Conservation (phyloP, 2,329 filamentous ascomycete species). For the Xylariales sp. region DNA sequence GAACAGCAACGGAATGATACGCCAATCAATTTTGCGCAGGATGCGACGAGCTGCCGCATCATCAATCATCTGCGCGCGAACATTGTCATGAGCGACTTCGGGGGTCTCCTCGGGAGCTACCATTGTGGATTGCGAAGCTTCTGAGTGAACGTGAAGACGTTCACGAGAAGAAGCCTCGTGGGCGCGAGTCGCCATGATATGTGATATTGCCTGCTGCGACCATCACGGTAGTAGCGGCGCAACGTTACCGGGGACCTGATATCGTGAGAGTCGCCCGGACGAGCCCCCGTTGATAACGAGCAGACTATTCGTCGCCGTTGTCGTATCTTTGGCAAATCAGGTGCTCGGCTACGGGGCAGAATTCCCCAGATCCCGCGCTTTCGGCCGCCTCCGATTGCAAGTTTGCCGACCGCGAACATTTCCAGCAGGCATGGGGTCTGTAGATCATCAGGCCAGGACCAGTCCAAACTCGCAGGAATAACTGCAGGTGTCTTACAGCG, state of each 20-base stretch:
- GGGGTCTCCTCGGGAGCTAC: background rate
- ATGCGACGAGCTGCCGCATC: constrained; percentile 13
- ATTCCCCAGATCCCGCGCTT: background rate
- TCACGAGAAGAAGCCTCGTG: background rate
- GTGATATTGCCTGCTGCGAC: background rate
- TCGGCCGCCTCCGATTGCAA: constrained; percentile 1
- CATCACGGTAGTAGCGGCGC: background rate
- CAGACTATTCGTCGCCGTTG: background rate
- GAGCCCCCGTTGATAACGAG: background rate
- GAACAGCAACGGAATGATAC: constrained; percentile 19
- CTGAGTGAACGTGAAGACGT: background rate
- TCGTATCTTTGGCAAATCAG: constrained; percentile 7
- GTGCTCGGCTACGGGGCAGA: background rate
- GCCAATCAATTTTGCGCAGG: constrained; percentile 19
- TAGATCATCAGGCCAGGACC: too few relatives aligned
- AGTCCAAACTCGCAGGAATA: too few relatives aligned
- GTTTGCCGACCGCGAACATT: background rate
- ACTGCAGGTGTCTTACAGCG: too few relatives aligned
- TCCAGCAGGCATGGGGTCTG: background rate
- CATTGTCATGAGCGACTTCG: background rate
- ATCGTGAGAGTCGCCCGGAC: too few relatives aligned
- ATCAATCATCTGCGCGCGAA: constrained; percentile 1
- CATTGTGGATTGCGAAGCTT: constrained; percentile 5
- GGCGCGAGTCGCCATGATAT: constrained; percentile 1
- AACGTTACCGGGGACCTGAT: too few relatives aligned